These are phyloP conservation scores for Phytophthora tentaculata DNA, from an alignment of 352 stramenopile genomes.

Conservation along the genomic window DNA sequence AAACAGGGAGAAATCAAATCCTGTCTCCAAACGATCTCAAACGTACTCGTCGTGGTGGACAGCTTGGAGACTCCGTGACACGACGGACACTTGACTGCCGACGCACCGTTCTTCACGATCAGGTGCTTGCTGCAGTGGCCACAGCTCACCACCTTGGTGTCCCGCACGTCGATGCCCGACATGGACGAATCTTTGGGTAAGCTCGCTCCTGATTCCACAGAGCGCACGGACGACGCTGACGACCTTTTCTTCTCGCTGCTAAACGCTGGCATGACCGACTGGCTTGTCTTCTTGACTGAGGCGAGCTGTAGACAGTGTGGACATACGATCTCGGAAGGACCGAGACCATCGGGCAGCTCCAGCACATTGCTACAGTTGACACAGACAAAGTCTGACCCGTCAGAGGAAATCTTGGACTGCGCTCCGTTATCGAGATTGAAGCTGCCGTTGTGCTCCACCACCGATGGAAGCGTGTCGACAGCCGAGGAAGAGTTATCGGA, in stretches of 20 bases:
- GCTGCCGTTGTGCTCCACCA: slow-evolving; percentile 29
- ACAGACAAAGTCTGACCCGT: slow-evolving; percentile 47
- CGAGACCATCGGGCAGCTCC: slow-evolving; percentile 51
- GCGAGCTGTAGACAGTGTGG: slow-evolving; percentile 71
- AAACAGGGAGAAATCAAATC: slow-evolving; percentile 5
- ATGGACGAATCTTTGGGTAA: slow-evolving; percentile 36
- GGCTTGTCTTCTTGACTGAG: slow-evolving; percentile 48
- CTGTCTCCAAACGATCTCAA: neutral
- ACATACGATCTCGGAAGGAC: slow-evolving; percentile 62
- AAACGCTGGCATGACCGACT: slow-evolving; percentile 34
- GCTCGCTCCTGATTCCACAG: slow-evolving; percentile 43
- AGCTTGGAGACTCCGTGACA: slow-evolving; percentile 85
- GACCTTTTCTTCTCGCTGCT: slow-evolving; percentile 35
- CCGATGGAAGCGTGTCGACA: slow-evolving; percentile 37
- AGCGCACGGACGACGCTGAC: slow-evolving; percentile 36
- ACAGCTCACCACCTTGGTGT: slow-evolving; percentile 88
- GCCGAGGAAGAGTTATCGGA: slow-evolving; percentile 39
- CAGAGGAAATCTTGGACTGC: slow-evolving; percentile 6
- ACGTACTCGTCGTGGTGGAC: slow-evolving; percentile 84
- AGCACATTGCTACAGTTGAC: slow-evolving; percentile 66
- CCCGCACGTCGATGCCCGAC: slow-evolving; percentile 65
- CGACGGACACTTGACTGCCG: slow-evolving; percentile 81
- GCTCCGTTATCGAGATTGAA: slow-evolving; percentile 9
- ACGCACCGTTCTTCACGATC: slow-evolving; percentile 80
- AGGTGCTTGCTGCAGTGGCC: slow-evolving; percentile 86